Evolutionary conservation across 1,139 yeast genomes (phyloP), one percentile per base, ranked within the genome.

Genomic region (Protomyces inundatus): DNA sequence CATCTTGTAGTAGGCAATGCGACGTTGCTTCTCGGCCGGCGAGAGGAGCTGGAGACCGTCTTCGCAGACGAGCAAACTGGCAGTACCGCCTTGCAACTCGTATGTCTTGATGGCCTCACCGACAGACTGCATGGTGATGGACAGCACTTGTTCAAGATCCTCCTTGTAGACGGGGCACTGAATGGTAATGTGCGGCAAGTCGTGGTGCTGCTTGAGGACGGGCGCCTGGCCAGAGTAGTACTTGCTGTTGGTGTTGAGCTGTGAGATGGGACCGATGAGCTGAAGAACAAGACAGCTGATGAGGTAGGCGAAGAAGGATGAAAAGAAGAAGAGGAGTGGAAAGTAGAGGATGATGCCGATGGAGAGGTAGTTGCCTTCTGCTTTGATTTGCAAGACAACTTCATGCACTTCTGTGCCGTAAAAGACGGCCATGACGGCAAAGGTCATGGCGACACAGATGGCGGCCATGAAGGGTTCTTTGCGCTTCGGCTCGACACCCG

Each of bases 141-240:
- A 54, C 7, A 65, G 56, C 34, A 65, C 67, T 7, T 63, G 65
- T 9, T 55, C 65, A 23, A 65, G 61, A 7, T 65, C 62, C 53
- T 65, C 67, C 63, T 65, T 65, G 55, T 65, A 65, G n/a, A 65
- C 66, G 4, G 67, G 67, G 51, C 67, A 65, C 60, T 65, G 67
- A 23, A 65, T 64, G 33, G 67, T 65, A 50, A 65, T 60, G 48
- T 64, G 67, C 1, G 67, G 67, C 45, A 65, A 34, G 36, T 58
- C 56, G 12, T 52, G 52, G 5, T 55, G 45, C 32, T 58, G 62
- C 53, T 58, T 58, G 32, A 58, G 34, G 37, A 52, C 23, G 0
- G 68, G 68, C 14, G 66, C 67, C 35, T 36, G 39, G 16, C 66
- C 66, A 7, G 67, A 64, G 60, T 60, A 66, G 16, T 67, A 64